Evolutionary conservation across 1,284 basidiomycete species (phyloP).

Genomic region (Amylostereum areolatum): DNA sequence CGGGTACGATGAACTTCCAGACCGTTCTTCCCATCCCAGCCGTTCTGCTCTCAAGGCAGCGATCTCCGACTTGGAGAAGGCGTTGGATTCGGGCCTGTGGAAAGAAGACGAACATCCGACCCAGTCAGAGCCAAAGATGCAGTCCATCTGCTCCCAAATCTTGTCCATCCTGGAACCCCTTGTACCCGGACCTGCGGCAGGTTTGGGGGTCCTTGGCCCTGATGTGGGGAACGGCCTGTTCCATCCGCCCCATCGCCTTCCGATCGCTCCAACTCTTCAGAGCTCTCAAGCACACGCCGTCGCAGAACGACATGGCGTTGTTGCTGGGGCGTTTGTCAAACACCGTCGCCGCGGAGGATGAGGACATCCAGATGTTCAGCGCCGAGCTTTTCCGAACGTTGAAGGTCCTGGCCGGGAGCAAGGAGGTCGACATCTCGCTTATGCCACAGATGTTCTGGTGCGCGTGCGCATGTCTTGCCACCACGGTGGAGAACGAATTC

Average conservation of each 20-base stretch:
- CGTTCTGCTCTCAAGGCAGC: constrained; percentile 43
- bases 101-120: constrained; percentile 57
- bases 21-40: constrained; percentile 41
- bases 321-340: constrained; percentile 82
- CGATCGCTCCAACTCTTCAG: constrained; percentile 90
- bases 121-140: constrained; percentile 62
- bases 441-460: constrained; percentile 90
- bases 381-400: constrained; percentile 82
- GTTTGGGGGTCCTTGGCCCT: constrained; percentile 81
- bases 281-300: constrained; percentile 71
- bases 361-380: constrained; percentile 79
- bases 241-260: constrained; percentile 82
- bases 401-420: constrained; percentile 55
- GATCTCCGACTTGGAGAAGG: constrained; percentile 54
- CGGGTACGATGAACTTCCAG: constrained; percentile 60
- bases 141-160: constrained; percentile 58
- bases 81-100: constrained; percentile 63
- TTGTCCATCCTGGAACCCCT: constrained; percentile 65
- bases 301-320: constrained; percentile 70
- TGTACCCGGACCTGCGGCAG: constrained; percentile 63
- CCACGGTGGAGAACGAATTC: constrained; percentile 82
- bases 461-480: constrained; percentile 75
- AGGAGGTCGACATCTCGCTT: constrained; percentile 53
- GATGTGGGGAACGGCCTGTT: constrained; percentile 83
- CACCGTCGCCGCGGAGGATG: constrained; percentile 73